Percentiles rank a stretch among this genome's conserved stretches.
phyloP scores from a whole-genome alignment of 306 rosid species.

The Medicago ruthenica region DNA sequence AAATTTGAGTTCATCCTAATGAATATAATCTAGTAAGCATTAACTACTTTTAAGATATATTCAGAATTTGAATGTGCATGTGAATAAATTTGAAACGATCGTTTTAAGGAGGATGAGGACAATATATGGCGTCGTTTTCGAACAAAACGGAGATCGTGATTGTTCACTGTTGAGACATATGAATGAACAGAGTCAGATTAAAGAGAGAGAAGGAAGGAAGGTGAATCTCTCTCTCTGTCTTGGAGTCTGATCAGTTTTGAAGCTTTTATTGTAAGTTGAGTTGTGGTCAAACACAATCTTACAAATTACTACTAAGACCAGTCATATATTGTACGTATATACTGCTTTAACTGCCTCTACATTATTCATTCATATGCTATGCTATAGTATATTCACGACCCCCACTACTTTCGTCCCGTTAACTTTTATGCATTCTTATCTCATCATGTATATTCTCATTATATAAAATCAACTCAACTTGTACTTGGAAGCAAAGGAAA shows the following conservation, averaged over 20 bases:
- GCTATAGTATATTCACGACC: not conserved
- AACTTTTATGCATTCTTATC: conserved; percentile 5
- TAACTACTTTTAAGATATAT: too few species aligned
- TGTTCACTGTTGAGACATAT: conserved; percentile 41
- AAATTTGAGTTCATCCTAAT: too few species aligned
- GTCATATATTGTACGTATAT: conserved; percentile 32
- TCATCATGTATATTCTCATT: too few species aligned
- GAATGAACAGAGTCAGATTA: not conserved
- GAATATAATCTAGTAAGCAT: too few species aligned
- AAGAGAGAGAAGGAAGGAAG: not conserved
- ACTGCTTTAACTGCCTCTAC: conserved; percentile 9
- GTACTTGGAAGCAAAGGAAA: too few species aligned
- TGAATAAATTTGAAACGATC: not conserved
- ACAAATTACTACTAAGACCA: conserved; percentile 38
- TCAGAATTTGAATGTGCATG: not conserved
- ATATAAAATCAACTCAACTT: too few species aligned
- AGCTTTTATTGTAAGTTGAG: conserved; percentile 15
- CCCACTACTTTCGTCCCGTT: conserved; percentile 37
- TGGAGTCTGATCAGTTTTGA: conserved; percentile 14
- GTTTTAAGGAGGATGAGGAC: not conserved
- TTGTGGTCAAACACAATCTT: conserved; percentile 46
- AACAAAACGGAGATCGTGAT: conserved; percentile 47
- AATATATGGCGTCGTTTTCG: conserved; percentile 16
- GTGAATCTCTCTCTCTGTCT: conserved; percentile 28
- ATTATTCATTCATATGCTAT: conserved; percentile 23